These are phyloP conservation scores for Stachybotrys chartarum DNA, from an alignment of 2,329 filamentous ascomycete genomes.

Conservation along the genomic window DNA sequence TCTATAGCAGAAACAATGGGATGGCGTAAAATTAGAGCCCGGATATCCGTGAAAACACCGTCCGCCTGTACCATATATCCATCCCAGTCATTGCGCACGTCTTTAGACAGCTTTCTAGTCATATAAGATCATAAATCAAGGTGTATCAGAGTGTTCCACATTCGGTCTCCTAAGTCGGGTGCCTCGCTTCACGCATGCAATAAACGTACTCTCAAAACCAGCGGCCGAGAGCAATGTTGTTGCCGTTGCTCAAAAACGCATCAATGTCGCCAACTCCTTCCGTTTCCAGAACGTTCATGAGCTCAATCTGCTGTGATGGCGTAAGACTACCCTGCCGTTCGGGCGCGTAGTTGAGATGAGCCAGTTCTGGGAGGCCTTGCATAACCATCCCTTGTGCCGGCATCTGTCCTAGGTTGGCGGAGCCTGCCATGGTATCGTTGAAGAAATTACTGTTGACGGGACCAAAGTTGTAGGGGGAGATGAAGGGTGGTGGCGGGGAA, in stretches of 20 bases:
- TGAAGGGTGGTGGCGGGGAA: slow-evolving; percentile 42
- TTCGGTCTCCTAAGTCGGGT: too few relatives aligned
- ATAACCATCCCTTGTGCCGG: slow-evolving; percentile 23
- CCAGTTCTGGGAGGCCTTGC: slow-evolving; percentile 17
- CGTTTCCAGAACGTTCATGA: slow-evolving; percentile 74
- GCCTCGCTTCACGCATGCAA: neutral
- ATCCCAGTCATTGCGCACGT: too few relatives aligned
- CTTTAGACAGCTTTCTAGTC: too few relatives aligned
- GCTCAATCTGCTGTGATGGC: slow-evolving; percentile 73
- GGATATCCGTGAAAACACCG: too few relatives aligned
- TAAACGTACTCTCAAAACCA: slow-evolving; percentile 20
- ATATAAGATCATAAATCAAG: too few relatives aligned
- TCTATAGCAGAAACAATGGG: too few relatives aligned
- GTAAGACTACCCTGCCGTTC: slow-evolving; percentile 63
- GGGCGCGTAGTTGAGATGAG: slow-evolving; percentile 25
- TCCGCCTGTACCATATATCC: too few relatives aligned
- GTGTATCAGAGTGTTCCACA: too few relatives aligned
- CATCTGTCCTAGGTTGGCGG: slow-evolving; percentile 20
- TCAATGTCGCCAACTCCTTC: slow-evolving; percentile 58
- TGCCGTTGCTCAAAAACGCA: slow-evolving; percentile 42
- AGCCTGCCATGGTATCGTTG: slow-evolving; percentile 23
- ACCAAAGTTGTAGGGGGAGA: slow-evolving; percentile 44
- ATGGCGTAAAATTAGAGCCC: too few relatives aligned
- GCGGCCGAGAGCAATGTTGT: slow-evolving; percentile 17
- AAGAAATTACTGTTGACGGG: slow-evolving; percentile 35